Conservation (phyloP, 345 rosid species). For the Gossypium stocksii region DNA sequence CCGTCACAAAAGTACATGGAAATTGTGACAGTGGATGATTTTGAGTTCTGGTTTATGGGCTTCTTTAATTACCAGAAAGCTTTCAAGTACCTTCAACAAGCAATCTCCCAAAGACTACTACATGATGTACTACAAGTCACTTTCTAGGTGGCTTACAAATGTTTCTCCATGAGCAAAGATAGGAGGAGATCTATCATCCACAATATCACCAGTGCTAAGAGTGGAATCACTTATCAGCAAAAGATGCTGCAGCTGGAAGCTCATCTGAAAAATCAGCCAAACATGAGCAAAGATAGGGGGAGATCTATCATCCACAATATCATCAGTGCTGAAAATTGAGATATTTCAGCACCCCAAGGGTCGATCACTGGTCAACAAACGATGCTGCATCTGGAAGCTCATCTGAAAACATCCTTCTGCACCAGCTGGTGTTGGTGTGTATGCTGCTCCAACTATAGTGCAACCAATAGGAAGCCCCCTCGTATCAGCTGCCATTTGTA, state of each 20-base stretch:
- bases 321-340: slow-evolving; percentile 73
- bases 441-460: slow-evolving; percentile 63
- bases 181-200: no score
- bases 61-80: slow-evolving; percentile 70
- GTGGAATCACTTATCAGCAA: background rate
- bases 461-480: slow-evolving; percentile 73
- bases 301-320: slow-evolving; percentile 86
- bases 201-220: no score
- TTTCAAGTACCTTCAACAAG: slow-evolving; percentile 48
- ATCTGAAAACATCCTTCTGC: slow-evolving; percentile 46
- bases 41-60: slow-evolving; percentile 95
- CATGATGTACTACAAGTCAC: slow-evolving; percentile 21
- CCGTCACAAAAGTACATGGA: slow-evolving; percentile 72
- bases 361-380: slow-evolving; percentile 88
- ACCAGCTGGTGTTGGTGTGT: slow-evolving; percentile 45
- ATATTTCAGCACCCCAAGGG: slow-evolving; percentile 59
- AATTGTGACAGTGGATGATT: slow-evolving; percentile 56
- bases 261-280: background rate
- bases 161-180: background rate
- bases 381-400: slow-evolving; percentile 42
- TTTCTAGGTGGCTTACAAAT: slow-evolving; percentile 17
- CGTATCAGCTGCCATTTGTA: slow-evolving; percentile 77
- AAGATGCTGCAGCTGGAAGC: background rate
- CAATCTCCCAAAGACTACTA: slow-evolving; percentile 29
- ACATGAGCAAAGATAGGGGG: slow-evolving; percentile 88